A percentile compares a stretch with the other conserved stretches of the same genome.
Evolutionary conservation across 192 early-diverging fungal genomes (phyloP).

Genomic region (Rhizoclosmatium globosum): DNA sequence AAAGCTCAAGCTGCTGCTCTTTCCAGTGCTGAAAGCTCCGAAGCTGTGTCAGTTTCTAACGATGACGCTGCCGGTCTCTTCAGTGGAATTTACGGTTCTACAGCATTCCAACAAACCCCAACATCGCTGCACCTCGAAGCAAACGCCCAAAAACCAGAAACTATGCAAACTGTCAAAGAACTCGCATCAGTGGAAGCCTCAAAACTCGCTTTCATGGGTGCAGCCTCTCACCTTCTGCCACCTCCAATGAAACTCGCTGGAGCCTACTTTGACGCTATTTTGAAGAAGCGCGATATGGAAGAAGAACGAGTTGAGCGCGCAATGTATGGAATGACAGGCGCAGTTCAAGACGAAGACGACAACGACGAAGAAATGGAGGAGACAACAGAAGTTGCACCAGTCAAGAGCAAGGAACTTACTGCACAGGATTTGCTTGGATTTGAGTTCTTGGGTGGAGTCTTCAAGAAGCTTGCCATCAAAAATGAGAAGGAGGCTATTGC

Average conservation of each 20-base stretch:
- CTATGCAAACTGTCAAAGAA: background rate
- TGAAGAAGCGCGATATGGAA: slow-evolving; percentile 10
- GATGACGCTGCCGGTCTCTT: background rate
- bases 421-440: background rate
- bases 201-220: slow-evolving; percentile 7
- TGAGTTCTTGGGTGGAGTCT: slow-evolving; percentile 2
- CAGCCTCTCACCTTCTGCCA: slow-evolving; percentile 23
- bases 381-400: background rate
- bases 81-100: slow-evolving; percentile 20
- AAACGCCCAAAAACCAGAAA: background rate
- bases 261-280: slow-evolving; percentile 26
- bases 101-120: background rate
- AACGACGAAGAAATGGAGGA: background rate
- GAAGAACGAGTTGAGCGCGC: background rate
- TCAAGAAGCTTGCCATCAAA: background rate
- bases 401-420: background rate
- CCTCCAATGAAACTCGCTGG: slow-evolving; percentile 14
- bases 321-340: background rate
- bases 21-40: background rate
- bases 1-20: background rate
- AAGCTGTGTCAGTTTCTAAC: background rate
- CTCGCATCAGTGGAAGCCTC: background rate
- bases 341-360: background rate
- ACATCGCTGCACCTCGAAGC: background rate
- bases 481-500: background rate